Percentiles rank a stretch among this genome's conserved stretches.
Conservation (phyloP, 2,329 filamentous ascomycete genomes). For the Hymenoscyphus albidus region DNA sequence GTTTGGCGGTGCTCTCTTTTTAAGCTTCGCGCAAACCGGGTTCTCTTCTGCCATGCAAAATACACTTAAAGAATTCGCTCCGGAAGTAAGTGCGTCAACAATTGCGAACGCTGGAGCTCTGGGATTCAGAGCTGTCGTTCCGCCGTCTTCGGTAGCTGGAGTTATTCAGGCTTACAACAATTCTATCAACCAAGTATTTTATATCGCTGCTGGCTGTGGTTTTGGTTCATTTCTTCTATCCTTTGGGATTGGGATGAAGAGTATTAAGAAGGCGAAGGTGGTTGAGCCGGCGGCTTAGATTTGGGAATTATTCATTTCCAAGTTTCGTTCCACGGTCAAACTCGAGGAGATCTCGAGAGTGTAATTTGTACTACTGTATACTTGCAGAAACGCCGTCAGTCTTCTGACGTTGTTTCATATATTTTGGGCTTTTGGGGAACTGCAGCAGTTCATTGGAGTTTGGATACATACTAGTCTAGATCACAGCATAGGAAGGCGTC, state of each 20-base stretch:
- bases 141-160: constrained; percentile 31
- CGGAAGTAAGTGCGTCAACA: constrained; percentile 30
- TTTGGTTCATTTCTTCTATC: constrained; percentile 16
- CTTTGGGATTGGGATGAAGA: constrained; percentile 45
- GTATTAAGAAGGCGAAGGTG: constrained; percentile 38
- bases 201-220: constrained; percentile 20
- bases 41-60: constrained; percentile 28
- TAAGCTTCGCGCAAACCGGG: constrained; percentile 32
- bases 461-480: background rate
- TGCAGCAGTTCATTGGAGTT: background rate
- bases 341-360: background rate
- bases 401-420: background rate
- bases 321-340: background rate
- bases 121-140: constrained; percentile 36
- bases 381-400: background rate
- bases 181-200: constrained; percentile 27
- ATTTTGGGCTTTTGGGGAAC: background rate
- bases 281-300: constrained; percentile 10
- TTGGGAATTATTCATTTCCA: background rate
- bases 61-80: constrained; percentile 35
- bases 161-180: constrained; percentile 42
- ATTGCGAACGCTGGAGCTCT: constrained; percentile 43
- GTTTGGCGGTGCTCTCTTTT: constrained; percentile 33
- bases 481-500: background rate
- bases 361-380: background rate